Evolutionary conservation across 2,329 filamentous ascomycete species (phyloP).

Genomic region (Grosmannia serpens): DNA sequence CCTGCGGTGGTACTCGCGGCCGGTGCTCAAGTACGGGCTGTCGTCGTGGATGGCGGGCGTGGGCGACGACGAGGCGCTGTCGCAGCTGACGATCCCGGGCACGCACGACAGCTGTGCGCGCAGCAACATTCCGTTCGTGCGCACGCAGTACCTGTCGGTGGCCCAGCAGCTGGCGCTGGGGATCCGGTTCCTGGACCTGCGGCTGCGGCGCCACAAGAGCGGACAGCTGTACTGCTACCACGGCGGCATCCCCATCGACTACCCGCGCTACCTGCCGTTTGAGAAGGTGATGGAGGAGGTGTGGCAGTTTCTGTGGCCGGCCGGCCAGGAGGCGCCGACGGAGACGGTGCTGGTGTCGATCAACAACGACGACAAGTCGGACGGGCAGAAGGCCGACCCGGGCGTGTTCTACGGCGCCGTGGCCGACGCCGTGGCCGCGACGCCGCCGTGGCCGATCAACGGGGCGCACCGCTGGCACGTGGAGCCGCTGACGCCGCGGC

Average conservation of each 20-base stretch:
- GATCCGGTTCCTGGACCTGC: conserved; percentile 58
- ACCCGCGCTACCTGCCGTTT: conserved; percentile 50
- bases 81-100: conserved; percentile 56
- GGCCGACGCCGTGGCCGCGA: conserved; percentile 42
- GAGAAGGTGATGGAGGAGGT: conserved; percentile 47
- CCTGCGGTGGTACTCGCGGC: conserved; percentile 24
- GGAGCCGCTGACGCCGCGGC: conserved; percentile 43
- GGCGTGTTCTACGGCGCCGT: conserved; percentile 28
- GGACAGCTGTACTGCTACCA: conserved; percentile 55
- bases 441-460: conserved; percentile 17
- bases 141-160: conserved; percentile 55
- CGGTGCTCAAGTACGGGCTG: conserved; percentile 23
- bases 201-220: conserved; percentile 26
- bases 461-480: conserved; percentile 46
- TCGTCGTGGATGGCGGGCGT: conserved; percentile 53
- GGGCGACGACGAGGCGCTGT: conserved; percentile 44
- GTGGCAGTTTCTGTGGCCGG: conserved; percentile 44
- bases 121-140: conserved; percentile 46
- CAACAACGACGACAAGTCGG: conserved; percentile 54
- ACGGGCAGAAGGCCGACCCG: conserved; percentile 39
- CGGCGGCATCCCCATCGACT: conserved; percentile 57
- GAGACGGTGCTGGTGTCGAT: conserved; percentile 58
- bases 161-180: conserved; percentile 56
- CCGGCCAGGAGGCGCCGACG: conserved; percentile 34
- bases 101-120: conserved; percentile 55